phyloP scores from a whole-genome alignment of 1,284 basidiomycete genomes.

The Pseudozyma sp. region DNA sequence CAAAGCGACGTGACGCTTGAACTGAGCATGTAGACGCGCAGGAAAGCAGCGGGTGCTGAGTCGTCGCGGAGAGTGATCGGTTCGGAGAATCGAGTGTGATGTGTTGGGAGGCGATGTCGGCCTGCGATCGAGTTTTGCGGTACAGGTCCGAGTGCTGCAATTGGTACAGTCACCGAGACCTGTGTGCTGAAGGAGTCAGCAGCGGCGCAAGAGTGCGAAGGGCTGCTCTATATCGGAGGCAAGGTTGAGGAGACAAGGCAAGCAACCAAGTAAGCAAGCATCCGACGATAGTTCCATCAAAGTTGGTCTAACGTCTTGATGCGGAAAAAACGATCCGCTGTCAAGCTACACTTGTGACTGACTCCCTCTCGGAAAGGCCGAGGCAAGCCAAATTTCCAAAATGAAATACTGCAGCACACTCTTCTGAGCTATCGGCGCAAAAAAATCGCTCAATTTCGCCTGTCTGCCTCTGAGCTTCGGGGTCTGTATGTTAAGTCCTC shows the following conservation, averaged over 20 bases:
- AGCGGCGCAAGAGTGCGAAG: conserved; percentile 15
- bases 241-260: neutral
- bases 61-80: no score
- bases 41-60: neutral
- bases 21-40: neutral
- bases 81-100: no score
- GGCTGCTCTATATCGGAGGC: conserved; percentile 6
- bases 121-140: neutral
- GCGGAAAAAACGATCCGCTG: conserved; percentile 6
- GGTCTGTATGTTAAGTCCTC: no score
- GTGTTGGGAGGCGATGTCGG: no score
- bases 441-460: no score
- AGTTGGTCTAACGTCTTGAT: neutral
- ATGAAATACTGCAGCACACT: no score
- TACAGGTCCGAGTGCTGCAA: conserved; percentile 41
- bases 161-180: conserved; percentile 35
- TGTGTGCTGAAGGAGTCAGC: conserved; percentile 32
- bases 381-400: neutral
- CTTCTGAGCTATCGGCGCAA: no score
- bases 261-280: neutral
- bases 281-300: neutral
- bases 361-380: conserved; percentile 6
- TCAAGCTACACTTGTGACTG: neutral
- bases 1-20: no score
- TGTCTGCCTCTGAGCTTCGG: no score